A percentile compares a stretch with the other conserved stretches of the same genome.
These are phyloP conservation scores for Pilobolus umbonatus DNA, from an alignment of 192 early-diverging fungal genomes.

Conservation along the genomic window DNA sequence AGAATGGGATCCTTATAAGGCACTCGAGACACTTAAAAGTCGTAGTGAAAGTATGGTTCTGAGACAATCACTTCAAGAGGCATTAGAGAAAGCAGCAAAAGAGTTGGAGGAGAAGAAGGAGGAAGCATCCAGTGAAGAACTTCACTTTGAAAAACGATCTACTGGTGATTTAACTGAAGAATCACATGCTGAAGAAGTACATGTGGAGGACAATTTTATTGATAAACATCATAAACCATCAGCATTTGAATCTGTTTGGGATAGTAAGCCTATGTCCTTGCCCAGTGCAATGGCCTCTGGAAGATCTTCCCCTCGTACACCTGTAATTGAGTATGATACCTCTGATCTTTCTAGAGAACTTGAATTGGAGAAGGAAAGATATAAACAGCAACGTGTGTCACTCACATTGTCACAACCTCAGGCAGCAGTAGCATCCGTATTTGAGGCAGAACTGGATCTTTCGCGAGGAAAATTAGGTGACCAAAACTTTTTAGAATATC, in stretches of 20 bases:
- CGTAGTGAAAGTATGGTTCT: constrained; percentile 16
- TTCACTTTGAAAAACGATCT: background rate
- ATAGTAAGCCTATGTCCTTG: background rate
- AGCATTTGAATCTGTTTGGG: constrained; percentile 5
- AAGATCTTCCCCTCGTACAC: constrained; percentile 14
- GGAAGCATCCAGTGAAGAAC: background rate
- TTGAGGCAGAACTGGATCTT: constrained; percentile 21
- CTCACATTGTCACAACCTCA: constrained; percentile 2
- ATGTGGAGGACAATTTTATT: too few relatives aligned
- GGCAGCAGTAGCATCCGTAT: constrained; percentile 4
- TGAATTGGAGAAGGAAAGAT: constrained; percentile 7
- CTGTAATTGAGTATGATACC: background rate
- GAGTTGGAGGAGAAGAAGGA: background rate
- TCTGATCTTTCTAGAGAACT: constrained; percentile 9
- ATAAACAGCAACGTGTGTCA: constrained; percentile 15
- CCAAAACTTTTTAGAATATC: background rate
- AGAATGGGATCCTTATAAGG: constrained; percentile 9
- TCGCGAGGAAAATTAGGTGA: constrained; percentile 13
- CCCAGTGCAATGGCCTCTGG: constrained; percentile 1
- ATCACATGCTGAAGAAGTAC: too few relatives aligned
- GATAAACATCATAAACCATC: too few relatives aligned
- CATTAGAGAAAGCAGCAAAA: background rate
- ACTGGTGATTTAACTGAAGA: background rate
- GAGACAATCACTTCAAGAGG: constrained; percentile 1
- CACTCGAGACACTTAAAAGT: background rate